A percentile compares a stretch with the other conserved stretches of the same genome.
These are phyloP conservation scores for Metarhizium sp. DNA, from an alignment of 2,329 filamentous ascomycete genomes.

Conservation along the genomic window DNA sequence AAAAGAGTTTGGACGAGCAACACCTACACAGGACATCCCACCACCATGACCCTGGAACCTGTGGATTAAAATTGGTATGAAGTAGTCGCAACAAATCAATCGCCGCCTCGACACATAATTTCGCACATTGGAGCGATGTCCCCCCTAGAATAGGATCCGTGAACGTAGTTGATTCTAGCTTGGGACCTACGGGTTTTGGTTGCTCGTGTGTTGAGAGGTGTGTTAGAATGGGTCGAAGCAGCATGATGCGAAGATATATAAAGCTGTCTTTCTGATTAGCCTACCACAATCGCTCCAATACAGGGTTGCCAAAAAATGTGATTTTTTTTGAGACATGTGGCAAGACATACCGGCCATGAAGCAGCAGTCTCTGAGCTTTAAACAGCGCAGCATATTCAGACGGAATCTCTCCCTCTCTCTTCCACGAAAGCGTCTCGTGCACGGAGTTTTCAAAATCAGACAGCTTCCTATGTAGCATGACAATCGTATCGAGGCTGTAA, in stretches of 20 bases:
- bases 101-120: constrained; percentile 19
- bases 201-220: constrained; percentile 13
- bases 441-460: constrained; percentile 5
- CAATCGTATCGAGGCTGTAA: not conserved
- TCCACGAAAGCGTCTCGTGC: constrained; percentile 1
- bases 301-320: no score
- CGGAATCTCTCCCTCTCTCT: not conserved
- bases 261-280: not conserved
- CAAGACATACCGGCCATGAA: constrained; percentile 2
- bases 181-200: not conserved
- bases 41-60: constrained; percentile 24
- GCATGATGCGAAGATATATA: constrained; percentile 9
- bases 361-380: not conserved
- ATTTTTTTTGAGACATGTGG: no score
- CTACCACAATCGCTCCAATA: no score
- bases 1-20: no score
- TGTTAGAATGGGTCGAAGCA: constrained; percentile 12
- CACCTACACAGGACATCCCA: constrained; percentile 28
- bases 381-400: not conserved
- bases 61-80: constrained; percentile 17
- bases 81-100: constrained; percentile 21
- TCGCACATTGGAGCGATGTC: constrained; percentile 16
- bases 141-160: constrained; percentile 1
- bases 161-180: constrained; percentile 1
- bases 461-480: constrained; percentile 6